Evolutionary conservation across 108 stramenopile genomes (phyloP).

Genomic region (Skeletonema grethae): DNA sequence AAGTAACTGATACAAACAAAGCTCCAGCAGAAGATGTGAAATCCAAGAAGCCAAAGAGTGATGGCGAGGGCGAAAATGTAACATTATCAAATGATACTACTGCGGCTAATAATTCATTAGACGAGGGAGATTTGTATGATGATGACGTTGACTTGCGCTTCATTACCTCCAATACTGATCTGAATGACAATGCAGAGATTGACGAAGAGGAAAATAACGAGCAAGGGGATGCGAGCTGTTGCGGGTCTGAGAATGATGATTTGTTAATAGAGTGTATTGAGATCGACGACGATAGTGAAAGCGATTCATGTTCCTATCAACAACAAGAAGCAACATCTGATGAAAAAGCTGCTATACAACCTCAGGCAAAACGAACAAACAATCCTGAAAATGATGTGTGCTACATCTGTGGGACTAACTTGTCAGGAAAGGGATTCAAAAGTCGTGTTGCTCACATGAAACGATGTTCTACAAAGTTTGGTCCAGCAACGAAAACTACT

Average conservation of each 20-base stretch:
- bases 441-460: conserved; percentile 82
- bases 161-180: conserved; percentile 2
- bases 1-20: not conserved
- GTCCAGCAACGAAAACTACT: conserved; percentile 16
- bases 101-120: not conserved
- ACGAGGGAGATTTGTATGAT: not conserved
- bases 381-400: conserved; percentile 43
- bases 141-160: not conserved
- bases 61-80: not conserved
- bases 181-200: not conserved
- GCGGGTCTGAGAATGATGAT: conserved; percentile 6
- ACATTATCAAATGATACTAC: not conserved
- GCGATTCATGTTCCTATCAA: not conserved
- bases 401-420: conserved; percentile 68
- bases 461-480: conserved; percentile 76
- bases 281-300: not conserved
- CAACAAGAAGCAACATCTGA: not conserved
- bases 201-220: not conserved
- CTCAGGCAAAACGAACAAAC: not conserved
- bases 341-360: not conserved
- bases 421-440: conserved; percentile 50
- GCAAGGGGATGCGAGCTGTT: not conserved
- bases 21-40: not conserved
- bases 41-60: conserved; percentile 5
- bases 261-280: not conserved